These are phyloP conservation scores for Coffea humblotiana DNA, from an alignment of 305 asterid species.

Conservation along the genomic window DNA sequence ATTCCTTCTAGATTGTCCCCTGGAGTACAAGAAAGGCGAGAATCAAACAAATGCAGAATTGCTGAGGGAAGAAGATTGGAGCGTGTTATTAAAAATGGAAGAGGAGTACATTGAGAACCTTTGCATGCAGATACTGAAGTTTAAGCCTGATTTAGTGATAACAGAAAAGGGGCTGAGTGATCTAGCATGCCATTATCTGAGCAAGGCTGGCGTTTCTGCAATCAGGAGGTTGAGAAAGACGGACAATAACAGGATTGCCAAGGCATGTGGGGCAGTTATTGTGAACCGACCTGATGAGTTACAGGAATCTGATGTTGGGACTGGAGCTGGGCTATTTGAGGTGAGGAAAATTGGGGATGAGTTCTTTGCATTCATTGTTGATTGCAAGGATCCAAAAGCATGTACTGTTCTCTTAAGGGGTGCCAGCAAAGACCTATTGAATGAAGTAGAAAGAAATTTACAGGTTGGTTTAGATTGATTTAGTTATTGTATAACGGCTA, in stretches of 20 bases:
- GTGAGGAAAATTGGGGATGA: constrained; percentile 94
- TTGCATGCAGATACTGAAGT: constrained; percentile 77
- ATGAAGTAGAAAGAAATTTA: constrained; percentile 94
- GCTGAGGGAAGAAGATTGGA: constrained; percentile 93
- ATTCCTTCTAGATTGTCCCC: constrained; percentile 91
- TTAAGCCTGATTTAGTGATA: constrained; percentile 88
- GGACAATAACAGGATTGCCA: constrained; percentile 90
- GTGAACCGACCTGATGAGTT: constrained; percentile 94
- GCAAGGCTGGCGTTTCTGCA: constrained; percentile 98
- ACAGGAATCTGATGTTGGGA: constrained; percentile 94
- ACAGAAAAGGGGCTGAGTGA: constrained; percentile 96
- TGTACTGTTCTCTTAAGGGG: constrained; percentile 90
- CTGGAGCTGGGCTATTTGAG: constrained; percentile 93
- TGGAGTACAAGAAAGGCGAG: constrained; percentile 99
- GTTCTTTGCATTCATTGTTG: constrained; percentile 80
- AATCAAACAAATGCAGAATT: constrained; percentile 94
- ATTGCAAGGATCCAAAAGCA: constrained; percentile 92
- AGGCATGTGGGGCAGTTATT: constrained; percentile 95
- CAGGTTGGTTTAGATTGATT: constrained; percentile 48
- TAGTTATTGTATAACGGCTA: background rate
- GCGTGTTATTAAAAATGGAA: constrained; percentile 88
- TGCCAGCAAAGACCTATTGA: constrained; percentile 91
- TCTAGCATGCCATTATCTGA: constrained; percentile 88
- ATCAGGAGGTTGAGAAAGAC: constrained; percentile 89
- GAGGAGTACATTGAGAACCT: constrained; percentile 89